Percentiles rank a stretch among this genome's conserved stretches.
These are phyloP conservation scores for Tinospora cordifolia DNA, from an alignment of 164 flowering plant genomes.

Conservation along the genomic window DNA sequence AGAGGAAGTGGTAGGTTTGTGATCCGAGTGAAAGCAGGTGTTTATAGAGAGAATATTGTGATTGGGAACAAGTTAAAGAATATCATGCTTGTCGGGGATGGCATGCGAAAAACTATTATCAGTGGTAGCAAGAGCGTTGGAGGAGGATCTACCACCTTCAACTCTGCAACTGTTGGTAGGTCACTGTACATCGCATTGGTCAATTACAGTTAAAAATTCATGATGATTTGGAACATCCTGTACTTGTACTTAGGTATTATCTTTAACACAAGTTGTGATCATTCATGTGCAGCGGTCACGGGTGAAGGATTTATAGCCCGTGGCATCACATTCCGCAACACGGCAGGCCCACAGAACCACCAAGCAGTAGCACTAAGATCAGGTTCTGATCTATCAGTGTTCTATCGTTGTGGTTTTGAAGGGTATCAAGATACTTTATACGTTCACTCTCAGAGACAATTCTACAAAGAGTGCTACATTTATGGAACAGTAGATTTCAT, in stretches of 20 bases:
- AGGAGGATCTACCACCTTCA: conserved; percentile 26
- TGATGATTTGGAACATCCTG: too few species aligned
- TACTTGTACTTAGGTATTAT: too few species aligned
- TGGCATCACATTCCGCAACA: conserved; percentile 13
- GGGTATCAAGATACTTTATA: conserved; percentile 14
- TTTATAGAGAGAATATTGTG: conserved; percentile 49
- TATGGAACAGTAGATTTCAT: conserved; percentile 13
- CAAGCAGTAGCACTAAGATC: conserved; percentile 13
- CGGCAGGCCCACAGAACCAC: conserved; percentile 12
- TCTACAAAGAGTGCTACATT: conserved; percentile 9
- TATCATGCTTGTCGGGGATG: conserved; percentile 38
- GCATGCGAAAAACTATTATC: conserved; percentile 24
- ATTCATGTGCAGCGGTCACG: conserved; percentile 6
- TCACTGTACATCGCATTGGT: too few species aligned
- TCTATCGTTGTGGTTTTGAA: conserved; percentile 10
- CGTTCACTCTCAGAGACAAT: conserved; percentile 11
- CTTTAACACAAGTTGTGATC: too few species aligned
- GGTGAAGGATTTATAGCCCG: conserved; percentile 11
- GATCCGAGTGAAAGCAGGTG: conserved; percentile 50
- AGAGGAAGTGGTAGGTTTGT: conserved; percentile 32
- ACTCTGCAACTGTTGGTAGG: conserved; percentile 32
- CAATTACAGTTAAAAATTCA: too few species aligned
- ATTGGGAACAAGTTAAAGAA: conserved; percentile 32
- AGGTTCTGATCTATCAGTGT: conserved; percentile 10
- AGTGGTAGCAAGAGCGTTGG: conserved; percentile 23